These are phyloP conservation scores for Diutina mesorugosa DNA, from an alignment of 1,139 yeast species.

Conservation along the genomic window DNA sequence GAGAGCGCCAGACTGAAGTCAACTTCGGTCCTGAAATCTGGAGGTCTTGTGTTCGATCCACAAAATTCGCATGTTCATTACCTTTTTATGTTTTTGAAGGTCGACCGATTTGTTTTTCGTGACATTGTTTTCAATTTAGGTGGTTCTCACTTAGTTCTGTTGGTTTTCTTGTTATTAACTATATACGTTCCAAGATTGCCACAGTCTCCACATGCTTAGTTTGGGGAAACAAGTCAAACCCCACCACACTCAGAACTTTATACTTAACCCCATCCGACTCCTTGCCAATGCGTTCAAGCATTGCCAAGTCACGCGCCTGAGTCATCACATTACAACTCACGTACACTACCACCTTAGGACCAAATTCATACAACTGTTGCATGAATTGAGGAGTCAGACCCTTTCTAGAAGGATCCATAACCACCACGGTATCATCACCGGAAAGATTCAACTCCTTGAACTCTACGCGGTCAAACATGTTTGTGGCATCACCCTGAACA, in stretches of 20 bases:
- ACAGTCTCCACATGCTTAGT: constrained; percentile 35
- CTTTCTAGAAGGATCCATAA: constrained; percentile 35
- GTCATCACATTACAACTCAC: constrained; percentile 35
- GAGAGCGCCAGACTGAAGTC: constrained; percentile 2
- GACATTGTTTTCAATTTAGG: too few species aligned
- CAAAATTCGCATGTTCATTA: neutral
- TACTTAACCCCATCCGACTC: constrained; percentile 10
- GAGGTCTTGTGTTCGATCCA: constrained; percentile 2
- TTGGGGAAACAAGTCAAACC: constrained; percentile 37
- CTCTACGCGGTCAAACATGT: constrained; percentile 16
- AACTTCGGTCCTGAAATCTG: neutral
- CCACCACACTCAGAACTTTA: constrained; percentile 18
- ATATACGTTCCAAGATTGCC: constrained; percentile 18
- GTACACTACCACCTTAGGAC: constrained; percentile 25
- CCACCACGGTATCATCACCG: constrained; percentile 24
- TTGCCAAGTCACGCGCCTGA: constrained; percentile 30
- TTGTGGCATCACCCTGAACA: constrained; percentile 25
- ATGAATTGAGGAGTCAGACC: constrained; percentile 25
- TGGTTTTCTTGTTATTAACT: neutral
- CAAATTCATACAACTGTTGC: constrained; percentile 21
- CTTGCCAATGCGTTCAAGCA: constrained; percentile 14
- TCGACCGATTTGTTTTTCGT: too few species aligned
- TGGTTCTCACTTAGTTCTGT: neutral
- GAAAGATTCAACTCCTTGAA: constrained; percentile 8
- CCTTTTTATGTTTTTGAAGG: neutral